A percentile compares a stretch with the other conserved stretches of the same genome.
phyloP scores from a whole-genome alignment of 2,329 filamentous ascomycete genomes.

The Claviceps humidiphila region DNA sequence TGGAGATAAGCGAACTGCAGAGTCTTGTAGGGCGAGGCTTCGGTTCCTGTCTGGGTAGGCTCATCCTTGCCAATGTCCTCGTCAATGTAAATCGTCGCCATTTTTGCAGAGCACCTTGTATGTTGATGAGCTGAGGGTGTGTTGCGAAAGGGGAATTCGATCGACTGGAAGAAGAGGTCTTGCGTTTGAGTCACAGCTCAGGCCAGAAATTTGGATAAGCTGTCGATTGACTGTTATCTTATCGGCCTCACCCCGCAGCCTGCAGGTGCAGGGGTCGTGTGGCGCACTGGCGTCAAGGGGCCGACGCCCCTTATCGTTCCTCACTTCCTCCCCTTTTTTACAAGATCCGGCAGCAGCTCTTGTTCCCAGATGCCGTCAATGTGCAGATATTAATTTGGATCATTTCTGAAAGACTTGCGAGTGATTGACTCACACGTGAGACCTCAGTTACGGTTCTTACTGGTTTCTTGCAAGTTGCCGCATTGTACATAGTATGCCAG shows the following conservation, averaged over 20 bases:
- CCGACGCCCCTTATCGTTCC: background rate
- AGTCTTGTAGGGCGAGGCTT: conserved; percentile 68
- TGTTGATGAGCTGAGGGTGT: background rate
- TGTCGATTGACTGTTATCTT: background rate
- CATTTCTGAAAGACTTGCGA: no score
- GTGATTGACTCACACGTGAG: no score
- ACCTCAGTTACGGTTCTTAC: no score
- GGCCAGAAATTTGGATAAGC: background rate
- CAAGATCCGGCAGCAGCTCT: no score
- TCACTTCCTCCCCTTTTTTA: no score
- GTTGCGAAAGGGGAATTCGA: background rate
- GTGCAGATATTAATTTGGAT: no score
- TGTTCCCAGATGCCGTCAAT: no score
- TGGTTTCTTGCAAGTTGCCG: no score
- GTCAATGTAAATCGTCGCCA: conserved; percentile 40
- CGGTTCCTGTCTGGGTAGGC: conserved; percentile 50
- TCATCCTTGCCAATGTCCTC: conserved; percentile 67
- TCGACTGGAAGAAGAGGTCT: background rate
- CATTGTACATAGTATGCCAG: no score
- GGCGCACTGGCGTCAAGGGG: background rate
- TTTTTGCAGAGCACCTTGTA: conserved; percentile 12
- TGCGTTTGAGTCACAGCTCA: background rate
- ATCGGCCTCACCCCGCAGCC: background rate
- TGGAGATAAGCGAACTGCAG: conserved; percentile 61
- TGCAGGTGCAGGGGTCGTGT: background rate